Conservation (phyloP, 805 yeast species). For the Saccharomycopsis oosterbeekiorum region DNA sequence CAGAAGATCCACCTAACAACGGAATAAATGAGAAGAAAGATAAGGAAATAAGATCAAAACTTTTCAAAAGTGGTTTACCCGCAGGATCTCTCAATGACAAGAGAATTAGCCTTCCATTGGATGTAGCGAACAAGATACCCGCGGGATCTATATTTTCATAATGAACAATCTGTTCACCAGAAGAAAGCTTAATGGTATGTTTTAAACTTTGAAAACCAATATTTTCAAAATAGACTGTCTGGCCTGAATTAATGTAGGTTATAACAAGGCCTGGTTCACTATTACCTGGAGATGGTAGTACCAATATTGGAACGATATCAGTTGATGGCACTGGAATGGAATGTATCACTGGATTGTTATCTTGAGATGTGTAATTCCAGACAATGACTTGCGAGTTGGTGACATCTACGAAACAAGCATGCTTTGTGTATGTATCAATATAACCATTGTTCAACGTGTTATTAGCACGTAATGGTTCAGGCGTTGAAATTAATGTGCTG, state of each 20-base stretch:
- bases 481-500: constrained; percentile 45
- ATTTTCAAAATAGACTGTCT: constrained; percentile 60
- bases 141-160: constrained; percentile 61
- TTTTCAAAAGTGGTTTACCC: constrained; percentile 44
- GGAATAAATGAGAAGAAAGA: constrained; percentile 26
- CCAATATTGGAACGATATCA: constrained; percentile 40
- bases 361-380: constrained; percentile 61
- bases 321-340: constrained; percentile 18
- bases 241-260: constrained; percentile 49
- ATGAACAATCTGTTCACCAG: constrained; percentile 46
- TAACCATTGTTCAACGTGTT: constrained; percentile 22
- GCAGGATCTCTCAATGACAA: constrained; percentile 55
- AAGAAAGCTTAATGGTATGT: constrained; percentile 32
- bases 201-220: constrained; percentile 56
- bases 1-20: constrained; percentile 15
- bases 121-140: constrained; percentile 64
- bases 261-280: constrained; percentile 62
- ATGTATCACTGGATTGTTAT: constrained; percentile 43
- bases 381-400: constrained; percentile 39
- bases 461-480: constrained; percentile 25
- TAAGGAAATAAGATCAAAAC: constrained; percentile 22
- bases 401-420: constrained; percentile 34
- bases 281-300: constrained; percentile 45
- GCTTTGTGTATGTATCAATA: constrained; percentile 37
- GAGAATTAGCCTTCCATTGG: constrained; percentile 54